Conservation (phyloP, 2,329 filamentous ascomycete species). For the Cladosporium sp. region DNA sequence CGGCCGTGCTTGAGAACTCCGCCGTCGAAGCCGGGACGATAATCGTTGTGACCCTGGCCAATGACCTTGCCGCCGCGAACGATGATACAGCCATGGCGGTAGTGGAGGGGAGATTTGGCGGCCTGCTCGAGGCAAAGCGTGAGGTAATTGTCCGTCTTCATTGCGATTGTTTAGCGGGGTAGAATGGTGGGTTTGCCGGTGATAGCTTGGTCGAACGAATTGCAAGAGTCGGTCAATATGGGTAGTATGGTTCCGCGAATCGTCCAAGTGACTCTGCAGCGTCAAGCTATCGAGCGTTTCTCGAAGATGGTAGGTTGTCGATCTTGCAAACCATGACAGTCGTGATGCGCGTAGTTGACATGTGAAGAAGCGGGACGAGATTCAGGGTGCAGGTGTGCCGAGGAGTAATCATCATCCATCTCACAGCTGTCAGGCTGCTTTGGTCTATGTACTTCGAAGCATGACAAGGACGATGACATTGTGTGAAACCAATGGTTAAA, state of each 20-base stretch:
- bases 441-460: no score
- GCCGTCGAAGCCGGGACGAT: conserved; percentile 45
- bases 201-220: neutral
- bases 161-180: conserved; percentile 18
- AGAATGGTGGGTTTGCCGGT: neutral
- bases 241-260: neutral
- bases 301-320: neutral
- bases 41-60: conserved; percentile 47
- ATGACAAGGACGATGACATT: neutral
- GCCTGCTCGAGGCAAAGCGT: conserved; percentile 49
- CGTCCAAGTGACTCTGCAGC: no score
- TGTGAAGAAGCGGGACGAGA: neutral
- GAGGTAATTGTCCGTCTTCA: conserved; percentile 46
- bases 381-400: neutral
- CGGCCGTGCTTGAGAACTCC: conserved; percentile 45
- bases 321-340: neutral
- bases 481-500: neutral
- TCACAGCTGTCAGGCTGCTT: no score
- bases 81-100: conserved; percentile 46
- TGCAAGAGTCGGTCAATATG: neutral
- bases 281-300: neutral
- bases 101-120: conserved; percentile 43
- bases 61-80: conserved; percentile 50
- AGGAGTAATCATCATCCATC: neutral
- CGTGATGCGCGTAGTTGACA: neutral